Conservation (phyloP, 352 stramenopile species). For the Phytophthora foliorum region DNA sequence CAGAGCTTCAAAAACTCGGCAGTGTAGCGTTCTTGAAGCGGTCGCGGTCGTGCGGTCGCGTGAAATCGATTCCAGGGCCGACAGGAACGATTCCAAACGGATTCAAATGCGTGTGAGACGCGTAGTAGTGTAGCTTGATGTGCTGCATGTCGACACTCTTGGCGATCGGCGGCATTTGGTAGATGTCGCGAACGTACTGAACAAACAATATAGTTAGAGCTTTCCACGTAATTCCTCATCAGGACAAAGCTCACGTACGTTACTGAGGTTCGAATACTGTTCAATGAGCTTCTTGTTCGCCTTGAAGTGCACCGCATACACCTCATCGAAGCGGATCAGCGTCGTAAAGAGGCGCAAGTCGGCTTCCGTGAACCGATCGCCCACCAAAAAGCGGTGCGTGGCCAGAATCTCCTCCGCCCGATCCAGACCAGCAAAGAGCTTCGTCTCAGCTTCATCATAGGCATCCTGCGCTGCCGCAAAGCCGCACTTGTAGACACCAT, state of each 20-base stretch:
- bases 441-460: constrained; percentile 92
- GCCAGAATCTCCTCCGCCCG: constrained; percentile 79
- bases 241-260: constrained; percentile 37
- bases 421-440: constrained; percentile 88
- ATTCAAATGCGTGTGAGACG: constrained; percentile 61
- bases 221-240: not conserved
- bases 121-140: constrained; percentile 66
- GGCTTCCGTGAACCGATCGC: constrained; percentile 75
- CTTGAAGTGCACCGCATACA: constrained; percentile 89
- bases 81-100: constrained; percentile 55
- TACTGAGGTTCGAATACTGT: constrained; percentile 89
- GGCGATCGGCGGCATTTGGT: constrained; percentile 50
- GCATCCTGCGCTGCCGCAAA: constrained; percentile 69
- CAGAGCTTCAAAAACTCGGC: constrained; percentile 15
- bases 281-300: constrained; percentile 86
- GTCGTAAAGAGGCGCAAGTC: constrained; percentile 95
- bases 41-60: constrained; percentile 39
- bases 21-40: constrained; percentile 39
- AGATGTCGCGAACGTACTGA: constrained; percentile 61
- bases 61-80: constrained; percentile 41
- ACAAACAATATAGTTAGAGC: constrained; percentile 10
- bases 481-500: constrained; percentile 90
- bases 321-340: constrained; percentile 94
- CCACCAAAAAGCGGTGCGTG: constrained; percentile 78
- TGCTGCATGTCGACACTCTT: constrained; percentile 57